Evolutionary conservation across 2,329 filamentous ascomycete species (phyloP).

Genomic region (Pyrenophora teres): DNA sequence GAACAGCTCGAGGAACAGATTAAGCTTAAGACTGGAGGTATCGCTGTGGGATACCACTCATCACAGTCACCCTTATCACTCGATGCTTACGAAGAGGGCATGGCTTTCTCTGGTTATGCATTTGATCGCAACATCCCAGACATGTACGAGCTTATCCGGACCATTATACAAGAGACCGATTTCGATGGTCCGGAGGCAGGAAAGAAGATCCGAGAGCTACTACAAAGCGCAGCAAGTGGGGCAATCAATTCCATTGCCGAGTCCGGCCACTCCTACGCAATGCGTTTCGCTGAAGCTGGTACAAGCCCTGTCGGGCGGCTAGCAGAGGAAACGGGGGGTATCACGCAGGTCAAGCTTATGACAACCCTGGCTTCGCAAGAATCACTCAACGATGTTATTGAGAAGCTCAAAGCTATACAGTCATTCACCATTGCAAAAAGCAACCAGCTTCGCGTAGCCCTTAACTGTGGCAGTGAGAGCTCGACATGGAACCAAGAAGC

Average conservation of each 20-base stretch:
- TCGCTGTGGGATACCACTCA: slow-evolving; percentile 84
- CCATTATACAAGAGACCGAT: slow-evolving; percentile 82
- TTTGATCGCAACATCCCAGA: slow-evolving; percentile 86
- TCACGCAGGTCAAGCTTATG: slow-evolving; percentile 86
- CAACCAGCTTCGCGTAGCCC: slow-evolving; percentile 73
- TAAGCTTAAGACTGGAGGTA: slow-evolving; percentile 92
- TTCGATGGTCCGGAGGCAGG: slow-evolving; percentile 84
- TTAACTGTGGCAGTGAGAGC: slow-evolving; percentile 83
- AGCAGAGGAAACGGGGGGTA: slow-evolving; percentile 83
- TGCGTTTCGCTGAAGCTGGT: slow-evolving; percentile 79
- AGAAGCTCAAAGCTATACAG: slow-evolving; percentile 85
- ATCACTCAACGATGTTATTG: slow-evolving; percentile 73
- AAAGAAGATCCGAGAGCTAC: slow-evolving; percentile 79
- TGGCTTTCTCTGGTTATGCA: slow-evolving; percentile 84
- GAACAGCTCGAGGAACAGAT: slow-evolving; percentile 95
- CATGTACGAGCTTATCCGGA: slow-evolving; percentile 85
- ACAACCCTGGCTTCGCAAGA: slow-evolving; percentile 78
- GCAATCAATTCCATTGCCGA: slow-evolving; percentile 91
- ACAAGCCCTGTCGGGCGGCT: slow-evolving; percentile 73
- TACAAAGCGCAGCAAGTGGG: slow-evolving; percentile 85
- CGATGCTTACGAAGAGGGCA: slow-evolving; percentile 73
- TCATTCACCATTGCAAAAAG: slow-evolving; percentile 71
- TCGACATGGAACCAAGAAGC: slow-evolving; percentile 70
- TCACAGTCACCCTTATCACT: slow-evolving; percentile 76
- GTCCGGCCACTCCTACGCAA: slow-evolving; percentile 84